Evolutionary conservation across 2,329 filamentous ascomycete genomes (phyloP), one percentile per base, ranked within the genome.

Genomic region (Alternaria ventricosa): DNA sequence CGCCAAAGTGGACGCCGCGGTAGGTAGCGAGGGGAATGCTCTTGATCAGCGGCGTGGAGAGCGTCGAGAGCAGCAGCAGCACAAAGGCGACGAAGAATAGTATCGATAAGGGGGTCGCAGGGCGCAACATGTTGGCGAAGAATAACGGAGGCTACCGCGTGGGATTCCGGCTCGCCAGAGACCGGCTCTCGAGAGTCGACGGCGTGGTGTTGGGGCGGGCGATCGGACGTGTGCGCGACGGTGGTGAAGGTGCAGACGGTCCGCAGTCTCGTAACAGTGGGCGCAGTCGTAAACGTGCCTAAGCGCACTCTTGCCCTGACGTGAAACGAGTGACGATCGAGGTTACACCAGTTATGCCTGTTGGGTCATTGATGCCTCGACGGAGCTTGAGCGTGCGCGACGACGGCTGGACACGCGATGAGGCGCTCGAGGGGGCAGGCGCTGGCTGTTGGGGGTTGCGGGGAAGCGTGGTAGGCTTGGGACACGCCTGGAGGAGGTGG

Each of bases 11-110:
- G 71, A 92, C 88, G 72, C 90, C 89, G 45, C 90, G 83, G 76
- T 90, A 95, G 56, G 88, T 89, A 41, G 92, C 94, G 45, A 99
- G 85, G 10, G 94, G 93, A 50, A 99, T 96, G 25, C 86, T 87
- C 76, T 91, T 89, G 77, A 98, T 91, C 71, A 99, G 89, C 18
- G 96, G 96, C 0, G 93, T 94, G 1, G 95, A 97, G n/a, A 99
- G 83, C 43, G 94, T 92, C 50, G 94, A 92, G 43, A 99, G 85
- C 50, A 98, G 85, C 56, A 98, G 86, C 66, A 98, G 85, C 67
- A 86, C 91, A 81, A 99, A 97, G 69, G 95, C 94, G 75, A 88
- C 86, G 67, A 96, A 87, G 75, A 98, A 90, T 79, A 98, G 84
- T 71, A 97, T 84, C 71, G 94, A 90, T 78, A 99, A 85, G 71